Conservation (phyloP, 306 rosid genomes). For the Fragaria iinumae region DNA sequence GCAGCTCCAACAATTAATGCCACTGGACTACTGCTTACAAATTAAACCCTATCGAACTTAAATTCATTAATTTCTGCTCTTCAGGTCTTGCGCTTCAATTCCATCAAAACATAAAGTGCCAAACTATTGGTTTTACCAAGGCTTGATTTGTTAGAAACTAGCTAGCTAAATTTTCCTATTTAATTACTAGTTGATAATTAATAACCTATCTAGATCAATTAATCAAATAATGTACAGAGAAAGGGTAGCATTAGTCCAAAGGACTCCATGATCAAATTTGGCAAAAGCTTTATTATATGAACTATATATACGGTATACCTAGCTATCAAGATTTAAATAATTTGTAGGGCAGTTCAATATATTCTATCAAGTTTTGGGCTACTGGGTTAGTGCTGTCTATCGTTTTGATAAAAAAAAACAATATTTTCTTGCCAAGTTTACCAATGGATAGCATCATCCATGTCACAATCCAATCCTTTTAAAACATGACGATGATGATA, state of each 20-base stretch:
- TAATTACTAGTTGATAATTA: background rate
- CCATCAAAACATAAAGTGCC: background rate
- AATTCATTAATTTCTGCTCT: background rate
- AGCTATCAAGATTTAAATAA: background rate
- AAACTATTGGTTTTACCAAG: background rate
- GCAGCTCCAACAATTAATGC: background rate
- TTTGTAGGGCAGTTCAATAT: background rate
- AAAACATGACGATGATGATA: constrained; percentile 9
- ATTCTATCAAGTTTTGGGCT: background rate
- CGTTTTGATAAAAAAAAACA: constrained; percentile 28
- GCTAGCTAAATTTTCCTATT: background rate
- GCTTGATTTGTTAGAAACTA: background rate
- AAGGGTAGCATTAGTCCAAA: background rate
- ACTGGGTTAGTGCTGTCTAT: constrained; percentile 37
- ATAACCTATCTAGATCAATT: background rate
- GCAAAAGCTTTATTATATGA: background rate
- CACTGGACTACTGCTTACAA: background rate
- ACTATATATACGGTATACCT: background rate
- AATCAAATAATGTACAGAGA: background rate
- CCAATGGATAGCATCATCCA: constrained; percentile 34
- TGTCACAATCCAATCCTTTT: constrained; percentile 51
- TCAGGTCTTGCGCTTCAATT: background rate
- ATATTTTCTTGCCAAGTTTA: constrained; percentile 18
- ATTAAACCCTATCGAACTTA: background rate
- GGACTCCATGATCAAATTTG: background rate